Evolutionary conservation across 768 basidiomycete species (phyloP).

Genomic region (Tulasnella sp.): DNA sequence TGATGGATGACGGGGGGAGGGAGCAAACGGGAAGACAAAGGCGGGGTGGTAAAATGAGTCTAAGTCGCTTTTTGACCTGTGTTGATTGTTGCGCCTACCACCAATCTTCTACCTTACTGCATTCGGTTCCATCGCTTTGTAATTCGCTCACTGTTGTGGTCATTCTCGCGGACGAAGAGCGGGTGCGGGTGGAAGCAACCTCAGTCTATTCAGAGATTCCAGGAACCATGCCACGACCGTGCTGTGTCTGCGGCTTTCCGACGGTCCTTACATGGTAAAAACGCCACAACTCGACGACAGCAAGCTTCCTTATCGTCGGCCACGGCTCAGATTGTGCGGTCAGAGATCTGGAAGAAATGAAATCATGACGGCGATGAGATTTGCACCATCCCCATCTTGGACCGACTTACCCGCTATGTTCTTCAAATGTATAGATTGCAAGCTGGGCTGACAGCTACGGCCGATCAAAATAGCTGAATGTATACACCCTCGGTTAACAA

Average conservation of each 20-base stretch:
- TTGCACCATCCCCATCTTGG: neutral
- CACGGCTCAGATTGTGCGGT: neutral
- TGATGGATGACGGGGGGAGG: neutral
- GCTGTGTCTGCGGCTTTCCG: neutral
- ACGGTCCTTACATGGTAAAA: neutral
- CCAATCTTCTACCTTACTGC: neutral
- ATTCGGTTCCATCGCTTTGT: neutral
- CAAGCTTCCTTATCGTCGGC: neutral
- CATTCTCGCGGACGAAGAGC: neutral
- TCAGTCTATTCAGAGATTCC: neutral
- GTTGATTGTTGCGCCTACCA: constrained; percentile 1
- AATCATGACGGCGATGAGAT: neutral
- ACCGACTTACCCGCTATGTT: neutral
- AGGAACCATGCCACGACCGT: neutral
- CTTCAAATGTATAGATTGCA: no score
- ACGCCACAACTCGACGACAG: neutral
- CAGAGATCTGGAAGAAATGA: neutral
- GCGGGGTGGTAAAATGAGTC: constrained; percentile 5
- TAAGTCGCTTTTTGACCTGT: neutral
- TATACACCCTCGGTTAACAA: no score
- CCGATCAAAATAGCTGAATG: no score
- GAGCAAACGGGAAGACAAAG: neutral
- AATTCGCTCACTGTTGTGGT: neutral
- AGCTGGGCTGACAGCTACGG: no score
- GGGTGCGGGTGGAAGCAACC: neutral